phyloP scores from a whole-genome alignment of 805 yeast species.

The Candida broadrunensis region DNA sequence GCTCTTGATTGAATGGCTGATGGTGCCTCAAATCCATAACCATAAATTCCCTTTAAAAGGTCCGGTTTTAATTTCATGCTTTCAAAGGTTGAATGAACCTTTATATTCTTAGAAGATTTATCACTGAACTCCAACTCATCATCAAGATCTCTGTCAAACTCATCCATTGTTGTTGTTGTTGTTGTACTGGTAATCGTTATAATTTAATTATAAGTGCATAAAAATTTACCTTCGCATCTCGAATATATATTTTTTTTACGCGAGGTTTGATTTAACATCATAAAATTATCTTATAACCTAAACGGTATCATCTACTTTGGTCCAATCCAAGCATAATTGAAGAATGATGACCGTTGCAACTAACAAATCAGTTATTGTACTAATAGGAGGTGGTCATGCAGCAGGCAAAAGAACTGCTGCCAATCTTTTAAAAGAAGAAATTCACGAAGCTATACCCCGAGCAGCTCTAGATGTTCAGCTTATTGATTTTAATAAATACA shows the following conservation, averaged over 20 bases:
- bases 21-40: slow-evolving; percentile 93
- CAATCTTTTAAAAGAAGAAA: slow-evolving; percentile 28
- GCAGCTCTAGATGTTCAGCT: slow-evolving; percentile 19
- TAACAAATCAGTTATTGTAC: slow-evolving; percentile 29
- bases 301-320: no score
- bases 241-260: no score
- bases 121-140: slow-evolving; percentile 45
- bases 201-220: no score
- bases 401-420: slow-evolving; percentile 50
- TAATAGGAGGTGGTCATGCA: slow-evolving; percentile 64
- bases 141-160: slow-evolving; percentile 60
- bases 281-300: no score
- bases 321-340: no score
- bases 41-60: slow-evolving; percentile 58
- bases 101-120: slow-evolving; percentile 49
- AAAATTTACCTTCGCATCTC: no score
- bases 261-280: no score
- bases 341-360: slow-evolving; percentile 2
- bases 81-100: slow-evolving; percentile 47
- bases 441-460: slow-evolving; percentile 10
- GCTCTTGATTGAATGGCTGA: slow-evolving; percentile 98
- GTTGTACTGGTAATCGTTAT: no score
- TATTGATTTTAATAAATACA: slow-evolving; percentile 46
- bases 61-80: slow-evolving; percentile 40
- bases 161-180: slow-evolving; percentile 42